Evolutionary conservation across 331 rosid species (phyloP).

Genomic region (Malus hybrid): DNA sequence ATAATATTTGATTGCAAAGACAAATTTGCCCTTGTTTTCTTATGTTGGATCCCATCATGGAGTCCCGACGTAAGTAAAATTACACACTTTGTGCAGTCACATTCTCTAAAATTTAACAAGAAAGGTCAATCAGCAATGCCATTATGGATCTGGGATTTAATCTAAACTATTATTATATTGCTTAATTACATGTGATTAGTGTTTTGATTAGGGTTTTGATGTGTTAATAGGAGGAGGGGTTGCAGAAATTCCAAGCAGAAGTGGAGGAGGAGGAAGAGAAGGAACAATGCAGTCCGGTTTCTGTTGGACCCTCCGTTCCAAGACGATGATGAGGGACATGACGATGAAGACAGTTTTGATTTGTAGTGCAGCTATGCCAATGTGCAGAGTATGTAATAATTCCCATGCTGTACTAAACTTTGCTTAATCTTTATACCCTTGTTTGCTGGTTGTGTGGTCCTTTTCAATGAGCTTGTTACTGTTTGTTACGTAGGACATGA

Average conservation of each 20-base stretch:
- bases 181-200: not conserved
- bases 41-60: slow-evolving; percentile 19
- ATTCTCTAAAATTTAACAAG: slow-evolving; percentile 5
- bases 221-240: slow-evolving; percentile 44
- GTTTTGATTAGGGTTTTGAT: not conserved
- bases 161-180: not conserved
- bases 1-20: slow-evolving; percentile 10
- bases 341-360: slow-evolving; percentile 31
- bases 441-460: slow-evolving; percentile 35
- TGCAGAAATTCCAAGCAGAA: slow-evolving; percentile 36
- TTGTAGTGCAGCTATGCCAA: slow-evolving; percentile 77
- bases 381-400: slow-evolving; percentile 69
- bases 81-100: slow-evolving; percentile 11
- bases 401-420: not conserved
- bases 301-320: slow-evolving; percentile 88
- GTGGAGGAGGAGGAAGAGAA: slow-evolving; percentile 76
- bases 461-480: slow-evolving; percentile 18
- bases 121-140: slow-evolving; percentile 21
- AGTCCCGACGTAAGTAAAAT: slow-evolving; percentile 21
- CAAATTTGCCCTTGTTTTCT: slow-evolving; percentile 29
- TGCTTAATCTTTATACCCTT: slow-evolving; percentile 4
- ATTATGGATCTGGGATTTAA: slow-evolving; percentile 25
- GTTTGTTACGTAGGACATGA: not conserved
- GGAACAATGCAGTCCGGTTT: slow-evolving; percentile 92
- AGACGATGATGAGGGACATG: slow-evolving; percentile 51